phyloP scores from a whole-genome alignment of 768 basidiomycete species.

The Boletus sp. region DNA sequence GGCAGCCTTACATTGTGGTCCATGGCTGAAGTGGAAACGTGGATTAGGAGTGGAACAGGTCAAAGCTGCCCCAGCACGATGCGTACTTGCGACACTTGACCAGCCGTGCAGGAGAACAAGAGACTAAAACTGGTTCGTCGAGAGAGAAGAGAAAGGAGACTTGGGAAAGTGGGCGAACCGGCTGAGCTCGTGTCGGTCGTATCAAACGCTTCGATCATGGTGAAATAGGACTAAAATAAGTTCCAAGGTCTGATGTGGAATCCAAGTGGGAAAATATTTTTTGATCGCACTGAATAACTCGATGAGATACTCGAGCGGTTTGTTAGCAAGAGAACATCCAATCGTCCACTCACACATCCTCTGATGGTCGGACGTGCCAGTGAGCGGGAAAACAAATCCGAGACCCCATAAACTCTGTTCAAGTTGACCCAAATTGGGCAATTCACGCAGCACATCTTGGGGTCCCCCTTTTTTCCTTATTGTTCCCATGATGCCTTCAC shows the following conservation, averaged over 20 bases:
- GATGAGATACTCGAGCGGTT: no score
- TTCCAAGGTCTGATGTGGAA: not conserved
- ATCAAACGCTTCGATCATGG: no score
- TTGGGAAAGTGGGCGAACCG: not conserved
- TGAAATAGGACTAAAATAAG: not conserved
- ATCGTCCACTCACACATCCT: not conserved
- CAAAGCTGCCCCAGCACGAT: not conserved
- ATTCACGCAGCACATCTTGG: not conserved
- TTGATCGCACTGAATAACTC: no score
- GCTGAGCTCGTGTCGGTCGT: not conserved
- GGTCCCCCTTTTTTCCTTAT: constrained; percentile 16
- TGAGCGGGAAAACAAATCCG: no score
- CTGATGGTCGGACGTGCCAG: no score
- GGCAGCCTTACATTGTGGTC: constrained; percentile 18
- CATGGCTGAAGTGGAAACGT: not conserved
- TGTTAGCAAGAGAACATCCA: not conserved
- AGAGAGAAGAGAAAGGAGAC: not conserved
- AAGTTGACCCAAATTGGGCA: not conserved
- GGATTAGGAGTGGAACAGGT: not conserved
- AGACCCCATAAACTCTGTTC: constrained; percentile 24
- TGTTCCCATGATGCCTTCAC: not conserved
- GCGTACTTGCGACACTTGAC: not conserved
- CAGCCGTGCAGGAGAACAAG: not conserved
- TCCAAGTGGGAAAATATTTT: no score
- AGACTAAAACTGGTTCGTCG: not conserved